These are phyloP conservation scores for Aspergillus calidoustus DNA, from an alignment of 2,329 filamentous ascomycete genomes.

Conservation along the genomic window DNA sequence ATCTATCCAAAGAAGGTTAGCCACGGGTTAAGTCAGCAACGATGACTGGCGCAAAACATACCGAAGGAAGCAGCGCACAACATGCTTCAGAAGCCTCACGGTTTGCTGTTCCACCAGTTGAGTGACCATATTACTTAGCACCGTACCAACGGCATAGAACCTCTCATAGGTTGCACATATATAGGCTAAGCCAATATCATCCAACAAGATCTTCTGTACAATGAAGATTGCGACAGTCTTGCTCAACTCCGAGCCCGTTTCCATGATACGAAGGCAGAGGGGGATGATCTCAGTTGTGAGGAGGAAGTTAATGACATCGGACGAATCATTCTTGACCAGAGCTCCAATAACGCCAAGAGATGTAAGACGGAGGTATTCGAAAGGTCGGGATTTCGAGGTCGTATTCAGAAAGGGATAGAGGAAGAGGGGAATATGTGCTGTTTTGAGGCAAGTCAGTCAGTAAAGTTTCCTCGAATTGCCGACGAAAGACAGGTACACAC, in stretches of 20 bases:
- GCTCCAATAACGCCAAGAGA: slow-evolving; percentile 96
- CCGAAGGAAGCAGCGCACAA: slow-evolving; percentile 95
- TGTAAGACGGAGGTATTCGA: slow-evolving; percentile 94
- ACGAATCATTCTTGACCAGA: slow-evolving; percentile 97
- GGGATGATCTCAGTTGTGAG: slow-evolving; percentile 98
- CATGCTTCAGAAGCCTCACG: slow-evolving; percentile 92
- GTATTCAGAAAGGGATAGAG: slow-evolving; percentile 98
- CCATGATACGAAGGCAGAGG: slow-evolving; percentile 97
- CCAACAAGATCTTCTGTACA: slow-evolving; percentile 96
- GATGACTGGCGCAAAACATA: slow-evolving; percentile 51
- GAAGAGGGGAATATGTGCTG: slow-evolving; percentile 96
- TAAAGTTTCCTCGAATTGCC: background rate
- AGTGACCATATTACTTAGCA: slow-evolving; percentile 97
- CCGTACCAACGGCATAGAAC: slow-evolving; percentile 97
- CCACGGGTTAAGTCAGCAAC: background rate
- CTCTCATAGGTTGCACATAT: slow-evolving; percentile 98
- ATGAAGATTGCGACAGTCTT: slow-evolving; percentile 99
- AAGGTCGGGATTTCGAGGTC: slow-evolving; percentile 95
- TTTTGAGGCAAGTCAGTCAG: background rate
- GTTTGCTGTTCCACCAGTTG: slow-evolving; percentile 98
- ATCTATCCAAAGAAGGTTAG: slow-evolving; percentile 52
- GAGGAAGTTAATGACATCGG: slow-evolving; percentile 98
- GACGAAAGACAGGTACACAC: slow-evolving; percentile 53
- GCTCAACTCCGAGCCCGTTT: slow-evolving; percentile 95
- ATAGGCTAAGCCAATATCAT: slow-evolving; percentile 95